These are phyloP conservation scores for Corymbia calophylla DNA, from an alignment of 441 rosid genomes.

Conservation along the genomic window DNA sequence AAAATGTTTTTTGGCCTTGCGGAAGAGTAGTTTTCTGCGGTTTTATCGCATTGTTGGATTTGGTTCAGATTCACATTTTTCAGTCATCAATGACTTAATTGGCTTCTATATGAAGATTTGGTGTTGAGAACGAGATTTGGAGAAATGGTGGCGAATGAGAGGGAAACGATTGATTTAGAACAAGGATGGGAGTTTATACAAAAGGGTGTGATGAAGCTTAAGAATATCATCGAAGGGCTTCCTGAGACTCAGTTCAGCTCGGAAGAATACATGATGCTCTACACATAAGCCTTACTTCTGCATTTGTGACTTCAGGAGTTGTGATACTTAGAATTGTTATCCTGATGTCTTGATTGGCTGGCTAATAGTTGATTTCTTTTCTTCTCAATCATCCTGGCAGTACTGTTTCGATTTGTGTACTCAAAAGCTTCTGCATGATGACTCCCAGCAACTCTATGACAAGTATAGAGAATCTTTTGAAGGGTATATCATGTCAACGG, in stretches of 20 bases:
- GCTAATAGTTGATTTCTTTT: background rate
- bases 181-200: constrained; percentile 17
- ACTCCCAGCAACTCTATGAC: constrained; percentile 9
- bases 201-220: constrained; percentile 20
- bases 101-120: background rate
- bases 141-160: background rate
- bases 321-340: background rate
- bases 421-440: background rate
- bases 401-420: constrained; percentile 16
- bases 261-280: constrained; percentile 17
- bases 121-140: background rate
- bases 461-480: constrained; percentile 15
- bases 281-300: constrained; percentile 16
- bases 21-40: background rate
- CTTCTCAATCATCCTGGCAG: constrained; percentile 3
- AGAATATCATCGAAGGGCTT: constrained; percentile 20
- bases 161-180: background rate
- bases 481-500: constrained; percentile 18
- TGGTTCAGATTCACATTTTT: background rate
- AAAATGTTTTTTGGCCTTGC: background rate
- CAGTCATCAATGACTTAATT: background rate
- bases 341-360: background rate
- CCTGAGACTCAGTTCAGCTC: constrained; percentile 20
- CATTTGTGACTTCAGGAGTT: background rate
- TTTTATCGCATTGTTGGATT: background rate